These are phyloP conservation scores for Malassezia japonica DNA, from an alignment of 1,284 basidiomycete genomes.

Conservation along the genomic window DNA sequence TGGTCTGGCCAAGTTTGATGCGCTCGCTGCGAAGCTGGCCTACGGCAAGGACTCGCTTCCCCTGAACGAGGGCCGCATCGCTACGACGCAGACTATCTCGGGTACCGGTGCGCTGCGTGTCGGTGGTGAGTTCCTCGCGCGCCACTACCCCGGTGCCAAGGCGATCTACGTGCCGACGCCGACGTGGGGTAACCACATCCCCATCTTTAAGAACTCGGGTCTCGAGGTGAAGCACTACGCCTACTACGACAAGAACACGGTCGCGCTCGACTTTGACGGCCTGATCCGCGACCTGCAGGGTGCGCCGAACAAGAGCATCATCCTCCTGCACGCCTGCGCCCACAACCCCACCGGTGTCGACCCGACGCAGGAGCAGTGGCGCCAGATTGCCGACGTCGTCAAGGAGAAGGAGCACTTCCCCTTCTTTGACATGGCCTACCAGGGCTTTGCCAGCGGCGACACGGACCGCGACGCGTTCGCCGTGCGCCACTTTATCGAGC, in stretches of 20 bases:
- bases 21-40: slow-evolving; percentile 79
- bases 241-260: slow-evolving; percentile 49
- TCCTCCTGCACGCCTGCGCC: slow-evolving; percentile 54
- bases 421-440: slow-evolving; percentile 88
- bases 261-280: slow-evolving; percentile 48
- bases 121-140: slow-evolving; percentile 77
- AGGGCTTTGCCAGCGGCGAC: slow-evolving; percentile 48
- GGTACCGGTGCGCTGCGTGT: slow-evolving; percentile 96
- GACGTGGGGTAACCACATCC: slow-evolving; percentile 95
- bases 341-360: slow-evolving; percentile 53
- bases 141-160: slow-evolving; percentile 79
- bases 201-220: slow-evolving; percentile 67
- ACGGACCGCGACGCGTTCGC: slow-evolving; percentile 45
- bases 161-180: slow-evolving; percentile 85
- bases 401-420: slow-evolving; percentile 74
- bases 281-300: slow-evolving; percentile 47
- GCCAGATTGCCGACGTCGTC: slow-evolving; percentile 41
- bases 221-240: slow-evolving; percentile 84
- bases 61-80: slow-evolving; percentile 61
- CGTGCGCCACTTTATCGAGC: slow-evolving; percentile 49
- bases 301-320: slow-evolving; percentile 52
- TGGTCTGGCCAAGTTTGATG: slow-evolving; percentile 76
- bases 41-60: slow-evolving; percentile 67
- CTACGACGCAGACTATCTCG: slow-evolving; percentile 90
- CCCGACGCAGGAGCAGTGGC: slow-evolving; percentile 47